Percentiles rank a stretch among this genome's conserved stretches.
Evolutionary conservation across 345 rosid genomes (phyloP).

Genomic region (Orychophragmus violaceus): DNA sequence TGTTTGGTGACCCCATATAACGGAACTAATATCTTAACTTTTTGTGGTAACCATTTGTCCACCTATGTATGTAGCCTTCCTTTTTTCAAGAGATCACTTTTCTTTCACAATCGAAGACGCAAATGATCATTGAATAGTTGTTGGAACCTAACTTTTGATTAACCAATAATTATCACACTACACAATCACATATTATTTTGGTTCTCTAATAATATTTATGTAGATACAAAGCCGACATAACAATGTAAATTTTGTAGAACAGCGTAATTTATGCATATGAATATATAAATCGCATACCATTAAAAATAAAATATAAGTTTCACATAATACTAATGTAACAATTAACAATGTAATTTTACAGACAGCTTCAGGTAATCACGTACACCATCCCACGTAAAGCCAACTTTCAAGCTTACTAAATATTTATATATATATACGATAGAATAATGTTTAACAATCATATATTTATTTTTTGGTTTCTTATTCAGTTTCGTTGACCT

Average conservation of each 20-base stretch:
- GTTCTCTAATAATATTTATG: background rate
- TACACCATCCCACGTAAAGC: constrained; percentile 22
- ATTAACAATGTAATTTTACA: constrained; percentile 13
- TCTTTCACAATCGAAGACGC: background rate
- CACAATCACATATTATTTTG: background rate
- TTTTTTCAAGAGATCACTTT: too few relatives aligned
- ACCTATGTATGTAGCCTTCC: background rate
- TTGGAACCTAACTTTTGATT: constrained; percentile 6
- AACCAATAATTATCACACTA: background rate
- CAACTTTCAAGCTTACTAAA: constrained; percentile 6
- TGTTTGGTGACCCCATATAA: constrained; percentile 19
- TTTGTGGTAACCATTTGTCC: background rate
- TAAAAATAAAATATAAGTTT: background rate
- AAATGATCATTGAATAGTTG: constrained; percentile 2
- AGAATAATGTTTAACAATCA: too few relatives aligned
- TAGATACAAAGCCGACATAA: background rate
- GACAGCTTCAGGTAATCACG: constrained; percentile 24
- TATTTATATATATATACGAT: too few relatives aligned
- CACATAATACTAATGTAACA: background rate
- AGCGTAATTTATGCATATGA: background rate
- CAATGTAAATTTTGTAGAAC: background rate
- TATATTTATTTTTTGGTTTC: background rate
- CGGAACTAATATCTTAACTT: background rate
- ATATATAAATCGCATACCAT: background rate
- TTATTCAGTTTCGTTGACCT: constrained; percentile 10